phyloP scores from a whole-genome alignment of 2,329 filamentous ascomycete genomes.

The Amauroascus verrucosus region DNA sequence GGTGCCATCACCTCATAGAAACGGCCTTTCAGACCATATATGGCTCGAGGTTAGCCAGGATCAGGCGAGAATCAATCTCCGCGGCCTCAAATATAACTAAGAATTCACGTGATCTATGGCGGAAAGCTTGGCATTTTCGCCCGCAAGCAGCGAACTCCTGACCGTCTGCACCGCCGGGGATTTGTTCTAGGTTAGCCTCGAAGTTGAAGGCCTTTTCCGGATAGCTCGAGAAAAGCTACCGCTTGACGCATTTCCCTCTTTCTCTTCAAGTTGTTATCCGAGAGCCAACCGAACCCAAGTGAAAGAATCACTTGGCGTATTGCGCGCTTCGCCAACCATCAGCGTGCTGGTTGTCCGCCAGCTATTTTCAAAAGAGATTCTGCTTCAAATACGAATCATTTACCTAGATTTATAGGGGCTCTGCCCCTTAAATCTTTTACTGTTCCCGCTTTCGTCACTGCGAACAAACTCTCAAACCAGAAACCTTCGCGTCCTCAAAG shows the following conservation, averaged over 20 bases:
- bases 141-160: not conserved
- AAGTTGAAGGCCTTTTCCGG: not conserved
- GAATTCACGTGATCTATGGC: slow-evolving; percentile 2
- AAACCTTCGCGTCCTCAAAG: not conserved
- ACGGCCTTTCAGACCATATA: too few species aligned
- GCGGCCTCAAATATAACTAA: too few species aligned
- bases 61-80: too few species aligned
- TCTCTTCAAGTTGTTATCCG: not conserved
- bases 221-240: not conserved
- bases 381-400: not conserved
- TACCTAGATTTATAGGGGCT: not conserved
- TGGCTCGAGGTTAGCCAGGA: too few species aligned
- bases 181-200: not conserved
- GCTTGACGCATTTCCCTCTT: not conserved
- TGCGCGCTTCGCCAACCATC: not conserved
- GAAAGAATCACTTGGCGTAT: too few species aligned
- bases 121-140: slow-evolving; percentile 2
- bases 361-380: not conserved
- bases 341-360: not conserved
- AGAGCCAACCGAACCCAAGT: too few species aligned
- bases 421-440: not conserved
- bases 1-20: too few species aligned
- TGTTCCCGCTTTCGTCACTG: not conserved
- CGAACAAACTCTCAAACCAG: not conserved
- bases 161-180: not conserved